Conservation (phyloP, 2,329 filamentous ascomycete species). For the Chalaropsis thielavioides region DNA sequence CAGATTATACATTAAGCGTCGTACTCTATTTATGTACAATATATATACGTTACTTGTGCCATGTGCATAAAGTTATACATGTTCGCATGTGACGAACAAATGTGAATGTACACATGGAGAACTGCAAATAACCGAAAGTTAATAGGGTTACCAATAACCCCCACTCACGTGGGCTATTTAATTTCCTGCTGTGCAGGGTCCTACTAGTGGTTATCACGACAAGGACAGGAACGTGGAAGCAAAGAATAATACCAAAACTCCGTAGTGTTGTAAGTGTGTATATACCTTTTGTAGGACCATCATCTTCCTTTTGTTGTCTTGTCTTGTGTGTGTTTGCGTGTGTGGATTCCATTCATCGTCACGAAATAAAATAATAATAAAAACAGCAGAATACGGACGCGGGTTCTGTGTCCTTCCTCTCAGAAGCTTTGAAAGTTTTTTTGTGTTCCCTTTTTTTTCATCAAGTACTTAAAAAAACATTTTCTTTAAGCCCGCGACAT, state of each 20-base stretch:
- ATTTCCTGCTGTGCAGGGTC: no score
- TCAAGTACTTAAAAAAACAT: constrained; percentile 18
- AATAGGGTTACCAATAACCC: no score
- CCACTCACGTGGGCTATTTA: no score
- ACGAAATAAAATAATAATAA: constrained; percentile 13
- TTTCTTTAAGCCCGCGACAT: constrained; percentile 71
- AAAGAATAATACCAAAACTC: no score
- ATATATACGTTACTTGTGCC: neutral
- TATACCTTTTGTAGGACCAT: neutral
- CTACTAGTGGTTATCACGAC: no score
- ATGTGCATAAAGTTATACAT: neutral
- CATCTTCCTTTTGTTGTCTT: neutral
- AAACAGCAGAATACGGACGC: constrained; percentile 12
- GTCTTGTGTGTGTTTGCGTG: neutral
- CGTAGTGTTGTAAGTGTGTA: neutral
- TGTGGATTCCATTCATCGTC: constrained; percentile 9
- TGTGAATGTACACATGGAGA: no score
- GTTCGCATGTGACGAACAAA: no score
- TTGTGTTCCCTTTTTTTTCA: constrained; percentile 19
- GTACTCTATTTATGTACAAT: neutral
- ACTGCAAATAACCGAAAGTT: no score
- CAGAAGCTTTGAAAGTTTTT: constrained; percentile 18
- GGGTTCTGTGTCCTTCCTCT: constrained; percentile 15
- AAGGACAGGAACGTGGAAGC: no score
- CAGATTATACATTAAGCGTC: neutral